phyloP scores from a whole-genome alignment of 164 flowering plant species.

The Stephania yunnanensis region DNA sequence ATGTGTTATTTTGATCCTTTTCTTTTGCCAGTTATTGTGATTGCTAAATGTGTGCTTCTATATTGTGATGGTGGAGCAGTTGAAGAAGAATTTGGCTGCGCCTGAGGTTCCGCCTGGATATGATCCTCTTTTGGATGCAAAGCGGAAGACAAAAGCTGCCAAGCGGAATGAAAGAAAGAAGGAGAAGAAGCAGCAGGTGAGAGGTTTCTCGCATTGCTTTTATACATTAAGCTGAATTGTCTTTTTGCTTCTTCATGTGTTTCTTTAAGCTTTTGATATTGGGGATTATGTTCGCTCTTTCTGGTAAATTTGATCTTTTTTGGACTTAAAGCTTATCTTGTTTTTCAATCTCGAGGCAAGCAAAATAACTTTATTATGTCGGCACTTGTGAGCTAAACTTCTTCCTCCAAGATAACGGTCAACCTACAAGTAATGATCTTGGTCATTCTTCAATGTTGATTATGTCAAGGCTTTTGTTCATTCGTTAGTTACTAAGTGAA shows the following conservation, averaged over 20 bases:
- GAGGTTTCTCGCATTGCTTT: background rate
- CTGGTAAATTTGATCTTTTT: background rate
- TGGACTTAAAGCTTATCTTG: too few relatives aligned
- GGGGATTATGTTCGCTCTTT: background rate
- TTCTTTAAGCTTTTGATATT: background rate
- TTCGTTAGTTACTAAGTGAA: background rate
- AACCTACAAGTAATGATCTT: too few relatives aligned
- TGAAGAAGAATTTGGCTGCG: slow-evolving; percentile 21
- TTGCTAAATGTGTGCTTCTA: slow-evolving; percentile 1
- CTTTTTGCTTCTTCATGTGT: background rate
- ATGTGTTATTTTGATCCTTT: background rate
- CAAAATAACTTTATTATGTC: too few relatives aligned
- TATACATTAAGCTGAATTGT: background rate
- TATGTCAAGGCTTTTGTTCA: background rate
- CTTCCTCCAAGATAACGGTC: too few relatives aligned
- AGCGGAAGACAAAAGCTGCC: slow-evolving; percentile 30
- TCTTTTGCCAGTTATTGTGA: background rate
- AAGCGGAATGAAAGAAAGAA: slow-evolving; percentile 36
- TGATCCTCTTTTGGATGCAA: slow-evolving; percentile 27
- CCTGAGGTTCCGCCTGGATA: slow-evolving; percentile 33
- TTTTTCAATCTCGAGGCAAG: too few relatives aligned
- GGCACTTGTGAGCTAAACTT: too few relatives aligned
- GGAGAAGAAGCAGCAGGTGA: slow-evolving; percentile 31
- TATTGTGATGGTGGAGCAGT: slow-evolving; percentile 13
- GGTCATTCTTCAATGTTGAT: background rate